Base-by-base conservation (phyloP, 345 rosid species). In the Eutrema heterophyllum region DNA sequence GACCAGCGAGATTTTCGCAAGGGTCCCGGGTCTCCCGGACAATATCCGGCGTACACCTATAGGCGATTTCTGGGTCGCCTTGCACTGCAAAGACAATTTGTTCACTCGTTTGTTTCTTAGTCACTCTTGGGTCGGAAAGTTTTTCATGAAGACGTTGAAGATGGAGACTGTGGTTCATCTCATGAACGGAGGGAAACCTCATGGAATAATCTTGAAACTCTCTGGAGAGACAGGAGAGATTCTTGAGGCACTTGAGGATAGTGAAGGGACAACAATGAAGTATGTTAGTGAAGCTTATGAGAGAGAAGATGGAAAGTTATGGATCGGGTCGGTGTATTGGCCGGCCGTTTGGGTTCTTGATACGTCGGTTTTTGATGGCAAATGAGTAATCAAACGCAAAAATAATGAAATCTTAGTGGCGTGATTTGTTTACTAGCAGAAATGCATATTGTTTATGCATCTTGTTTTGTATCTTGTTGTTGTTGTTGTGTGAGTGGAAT, bases 261-360 rank as follows among this genome's bases (percentile, higher is more conserved):
- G 54, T 36, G 86, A 84, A 43, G 86, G 86, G 57, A 83, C 71
- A 68, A 76, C 65, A 4, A 45, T 91, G 80, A 79, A 76, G 68
- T 79, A 79, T 63, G 76, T 84, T 1, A 88, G 97, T 70, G 95
- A 91, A 79, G 84, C 86, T 66, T 86, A 82, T 79, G 92, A 88
- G 74, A 79, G 80, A 46, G 78, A 84, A 51, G 87, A 87, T 10
- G 78, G 78, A 4, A 77, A 76, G 64, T 26, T 78, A 52, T 90
- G 97, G 97, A 36, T 88, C 2, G 97, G 88, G 0, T 88, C 94
- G 18, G 83, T 85, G 21, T 65, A 53, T 68, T 73, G 68, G 83
- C 89, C 97, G 7, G 84, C 80, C 33, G 30, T 88, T 58, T 89
- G 83, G 68, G 59, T 86, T 10, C 64, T 58, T 72, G 66, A 73